Conservation (phyloP, 2,329 filamentous ascomycete species). For the Alternaria angustiovoidea region DNA sequence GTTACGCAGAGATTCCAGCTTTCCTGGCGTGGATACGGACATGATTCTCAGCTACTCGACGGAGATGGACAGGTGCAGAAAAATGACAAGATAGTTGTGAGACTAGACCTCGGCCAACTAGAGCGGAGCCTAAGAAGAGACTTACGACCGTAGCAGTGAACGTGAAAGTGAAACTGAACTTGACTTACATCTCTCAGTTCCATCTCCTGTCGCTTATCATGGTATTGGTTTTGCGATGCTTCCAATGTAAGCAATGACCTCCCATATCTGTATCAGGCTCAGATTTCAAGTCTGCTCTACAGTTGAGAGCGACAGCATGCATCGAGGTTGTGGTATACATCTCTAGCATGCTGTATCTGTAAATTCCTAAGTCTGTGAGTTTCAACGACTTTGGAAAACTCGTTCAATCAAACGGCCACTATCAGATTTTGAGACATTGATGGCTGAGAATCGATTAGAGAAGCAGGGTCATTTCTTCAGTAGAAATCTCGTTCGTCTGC, state of each 20-base stretch:
- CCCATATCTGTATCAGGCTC: neutral
- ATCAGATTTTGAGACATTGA: neutral
- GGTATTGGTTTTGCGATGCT: neutral
- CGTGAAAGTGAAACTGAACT: neutral
- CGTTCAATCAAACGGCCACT: neutral
- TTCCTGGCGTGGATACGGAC: neutral
- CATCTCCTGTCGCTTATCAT: no score
- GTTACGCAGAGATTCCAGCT: constrained; percentile 6
- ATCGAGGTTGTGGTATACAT: neutral
- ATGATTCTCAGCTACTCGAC: neutral
- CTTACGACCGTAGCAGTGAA: neutral
- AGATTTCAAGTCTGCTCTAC: neutral
- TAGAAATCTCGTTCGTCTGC: neutral
- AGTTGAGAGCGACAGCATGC: neutral
- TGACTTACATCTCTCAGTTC: neutral
- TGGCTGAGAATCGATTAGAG: neutral
- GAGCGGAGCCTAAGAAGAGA: neutral
- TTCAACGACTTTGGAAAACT: neutral
- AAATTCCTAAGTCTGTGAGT: neutral
- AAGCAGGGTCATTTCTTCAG: rapidly evolving
- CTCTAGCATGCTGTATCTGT: no score
- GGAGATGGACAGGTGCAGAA: neutral
- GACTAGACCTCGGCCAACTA: neutral
- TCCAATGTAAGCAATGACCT: neutral
- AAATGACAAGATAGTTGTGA: neutral